Evolutionary conservation across 345 rosid genomes (phyloP).

Genomic region (Salix exigua): DNA sequence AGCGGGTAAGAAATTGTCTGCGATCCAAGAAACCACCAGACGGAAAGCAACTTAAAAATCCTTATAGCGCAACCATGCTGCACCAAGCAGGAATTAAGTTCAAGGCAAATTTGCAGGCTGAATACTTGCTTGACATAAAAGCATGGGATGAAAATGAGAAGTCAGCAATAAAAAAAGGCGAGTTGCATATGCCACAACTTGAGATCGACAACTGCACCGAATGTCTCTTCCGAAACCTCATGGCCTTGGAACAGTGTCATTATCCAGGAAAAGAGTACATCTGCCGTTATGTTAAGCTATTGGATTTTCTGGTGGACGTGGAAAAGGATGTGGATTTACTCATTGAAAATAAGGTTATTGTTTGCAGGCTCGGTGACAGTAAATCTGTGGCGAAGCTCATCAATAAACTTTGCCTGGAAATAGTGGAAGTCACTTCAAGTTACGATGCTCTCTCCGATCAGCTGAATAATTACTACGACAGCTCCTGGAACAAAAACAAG

Average conservation of each 20-base stretch:
- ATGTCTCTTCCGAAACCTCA: slow-evolving; percentile 9
- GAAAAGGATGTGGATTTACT: slow-evolving; percentile 27
- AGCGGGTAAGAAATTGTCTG: not conserved
- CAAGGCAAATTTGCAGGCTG: not conserved
- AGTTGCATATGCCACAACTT: not conserved
- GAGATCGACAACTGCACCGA: slow-evolving; percentile 8
- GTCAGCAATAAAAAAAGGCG: not conserved
- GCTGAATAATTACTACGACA: not conserved
- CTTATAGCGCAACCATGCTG: slow-evolving; percentile 1
- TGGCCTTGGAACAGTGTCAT: no score
- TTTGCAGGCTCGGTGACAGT: not conserved
- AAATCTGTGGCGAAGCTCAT: slow-evolving; percentile 23
- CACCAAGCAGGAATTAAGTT: slow-evolving; percentile 11
- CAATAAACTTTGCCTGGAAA: slow-evolving; percentile 21
- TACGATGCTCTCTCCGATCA: not conserved
- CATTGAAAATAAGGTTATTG: slow-evolving; percentile 14
- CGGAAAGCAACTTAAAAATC: not conserved
- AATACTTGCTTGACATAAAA: not conserved
- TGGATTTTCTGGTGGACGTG: slow-evolving; percentile 27
- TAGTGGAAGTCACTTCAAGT: not conserved
- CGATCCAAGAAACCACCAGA: not conserved
- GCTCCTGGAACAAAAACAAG: not conserved
- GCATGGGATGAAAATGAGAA: not conserved
- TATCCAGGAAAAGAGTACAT: no score
- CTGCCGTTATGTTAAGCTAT: not conserved